Conservation (phyloP, 352 stramenopile genomes). For the Peronosclerospora sorghi region DNA sequence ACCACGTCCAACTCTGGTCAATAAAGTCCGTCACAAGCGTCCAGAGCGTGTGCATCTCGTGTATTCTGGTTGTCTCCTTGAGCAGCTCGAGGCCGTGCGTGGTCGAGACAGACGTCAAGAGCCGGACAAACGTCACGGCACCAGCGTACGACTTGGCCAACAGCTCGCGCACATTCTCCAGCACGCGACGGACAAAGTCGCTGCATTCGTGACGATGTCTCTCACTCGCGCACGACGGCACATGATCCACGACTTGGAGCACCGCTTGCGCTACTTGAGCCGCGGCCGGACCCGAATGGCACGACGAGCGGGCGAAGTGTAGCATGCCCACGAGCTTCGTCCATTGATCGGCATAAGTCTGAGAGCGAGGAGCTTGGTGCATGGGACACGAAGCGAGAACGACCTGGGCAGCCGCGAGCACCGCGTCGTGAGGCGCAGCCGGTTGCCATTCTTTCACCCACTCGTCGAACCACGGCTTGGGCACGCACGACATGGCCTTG, state of each 20-base stretch:
- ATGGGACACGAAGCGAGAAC: constrained; percentile 10
- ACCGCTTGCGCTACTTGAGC: constrained; percentile 29
- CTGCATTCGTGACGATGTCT: constrained; percentile 33
- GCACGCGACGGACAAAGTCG: constrained; percentile 32
- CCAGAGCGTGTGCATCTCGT: constrained; percentile 21
- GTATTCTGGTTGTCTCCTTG: constrained; percentile 6
- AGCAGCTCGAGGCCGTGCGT: constrained; percentile 13
- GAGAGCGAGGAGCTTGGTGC: constrained; percentile 1
- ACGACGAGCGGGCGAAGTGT: constrained; percentile 32
- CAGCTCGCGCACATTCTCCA: constrained; percentile 24
- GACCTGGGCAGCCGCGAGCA: constrained; percentile 14
- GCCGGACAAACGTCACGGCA: constrained; percentile 24
- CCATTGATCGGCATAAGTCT: constrained; percentile 32
- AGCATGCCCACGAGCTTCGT: constrained; percentile 32
- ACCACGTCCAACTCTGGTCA: constrained; percentile 8
- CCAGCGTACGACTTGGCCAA: constrained; percentile 26
- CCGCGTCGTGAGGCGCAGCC: constrained; percentile 4
- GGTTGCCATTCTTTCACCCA: too few relatives aligned
- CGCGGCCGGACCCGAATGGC: constrained; percentile 30
- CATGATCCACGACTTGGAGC: constrained; percentile 32
- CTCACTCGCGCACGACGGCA: constrained; percentile 22
- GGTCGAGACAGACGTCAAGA: constrained; percentile 18
- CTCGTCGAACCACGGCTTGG: too few relatives aligned
- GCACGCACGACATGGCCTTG: too few relatives aligned
- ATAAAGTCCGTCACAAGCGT: constrained; percentile 23